Evolutionary conservation across 305 asterid species (phyloP), one percentile per base, ranked within the genome.

Genomic region (Solanum chacoense): DNA sequence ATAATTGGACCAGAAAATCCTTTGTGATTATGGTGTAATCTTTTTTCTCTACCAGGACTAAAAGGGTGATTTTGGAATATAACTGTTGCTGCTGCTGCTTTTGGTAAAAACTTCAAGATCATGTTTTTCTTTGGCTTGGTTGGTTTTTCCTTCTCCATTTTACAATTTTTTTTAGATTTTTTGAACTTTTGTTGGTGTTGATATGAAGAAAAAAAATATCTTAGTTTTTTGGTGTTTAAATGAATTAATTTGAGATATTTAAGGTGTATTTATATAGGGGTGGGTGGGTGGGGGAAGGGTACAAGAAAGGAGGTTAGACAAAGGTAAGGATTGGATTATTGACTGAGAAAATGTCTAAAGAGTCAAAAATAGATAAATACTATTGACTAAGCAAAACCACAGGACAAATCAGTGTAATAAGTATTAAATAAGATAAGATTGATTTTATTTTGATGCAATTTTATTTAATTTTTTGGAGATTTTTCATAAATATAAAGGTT

Each of bases 121-220:
- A 88, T 95, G 89, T 88, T 89, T 67, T 83, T 95, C 50, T 87
- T 89, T n/a, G 81, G 63, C 4, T 89, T 84, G 77, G 89, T 38
- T 28, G 42, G 72, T 88, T 92, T 95, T 88, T 95, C 97, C 88
- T 92, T 95, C 87, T 95, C 97, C 96, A 95, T 96, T 86, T 18
- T 50, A 50, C 65, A 76, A 36, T 55, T 0, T 7, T 29, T 13
- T 24, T 38, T 35, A 6, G 22, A 13, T 36, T 36, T 76, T 3
- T 87, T 18, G 3, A 18, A 32, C 8, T 74, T 35, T 24, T 75
- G 50, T 35, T 76, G 40, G 83, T 35, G 45, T 8, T 31, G 71
- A 29, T 85, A 67, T 28, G 35, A 12, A 28, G 9, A 2, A 3
- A 0, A 18, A 26, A 8, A 18, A 59, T 1, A 55, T 28, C 69